phyloP scores from a whole-genome alignment of 2,329 filamentous ascomycete genomes.

The Chaetomiaceae sp. region DNA sequence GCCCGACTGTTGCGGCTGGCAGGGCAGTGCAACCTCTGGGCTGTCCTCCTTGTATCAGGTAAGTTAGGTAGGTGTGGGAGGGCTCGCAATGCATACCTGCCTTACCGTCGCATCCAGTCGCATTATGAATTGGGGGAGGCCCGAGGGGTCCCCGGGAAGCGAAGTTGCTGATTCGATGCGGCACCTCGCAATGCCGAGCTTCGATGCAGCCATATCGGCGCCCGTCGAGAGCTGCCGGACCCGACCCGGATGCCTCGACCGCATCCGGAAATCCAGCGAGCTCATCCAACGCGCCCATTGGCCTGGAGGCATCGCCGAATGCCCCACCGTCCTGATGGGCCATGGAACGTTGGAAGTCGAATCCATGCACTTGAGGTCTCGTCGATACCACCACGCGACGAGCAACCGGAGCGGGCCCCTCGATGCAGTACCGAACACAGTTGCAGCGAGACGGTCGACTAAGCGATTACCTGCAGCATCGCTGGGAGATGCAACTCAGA shows the following conservation, averaged over 20 bases:
- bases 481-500: neutral
- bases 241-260: neutral
- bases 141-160: neutral
- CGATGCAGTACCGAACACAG: too few species aligned
- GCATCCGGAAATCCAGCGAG: conserved; percentile 17
- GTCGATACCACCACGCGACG: too few species aligned
- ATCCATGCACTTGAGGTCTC: too few species aligned
- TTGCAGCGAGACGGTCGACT: too few species aligned
- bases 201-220: neutral
- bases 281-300: conserved; percentile 14
- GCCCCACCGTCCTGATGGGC: too few species aligned
- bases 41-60: neutral
- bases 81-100: neutral
- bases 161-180: neutral
- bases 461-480: neutral
- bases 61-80: too few species aligned
- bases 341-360: too few species aligned
- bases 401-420: too few species aligned
- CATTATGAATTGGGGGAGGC: too few species aligned
- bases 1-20: conserved; percentile 1
- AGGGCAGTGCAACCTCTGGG: neutral
- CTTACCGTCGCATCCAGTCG: neutral
- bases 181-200: neutral
- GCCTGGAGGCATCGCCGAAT: too few species aligned
- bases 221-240: neutral